A percentile compares a stretch with the other conserved stretches of the same genome.
phyloP scores from a whole-genome alignment of 768 basidiomycete species.

The Lactarius sanguifluus region DNA sequence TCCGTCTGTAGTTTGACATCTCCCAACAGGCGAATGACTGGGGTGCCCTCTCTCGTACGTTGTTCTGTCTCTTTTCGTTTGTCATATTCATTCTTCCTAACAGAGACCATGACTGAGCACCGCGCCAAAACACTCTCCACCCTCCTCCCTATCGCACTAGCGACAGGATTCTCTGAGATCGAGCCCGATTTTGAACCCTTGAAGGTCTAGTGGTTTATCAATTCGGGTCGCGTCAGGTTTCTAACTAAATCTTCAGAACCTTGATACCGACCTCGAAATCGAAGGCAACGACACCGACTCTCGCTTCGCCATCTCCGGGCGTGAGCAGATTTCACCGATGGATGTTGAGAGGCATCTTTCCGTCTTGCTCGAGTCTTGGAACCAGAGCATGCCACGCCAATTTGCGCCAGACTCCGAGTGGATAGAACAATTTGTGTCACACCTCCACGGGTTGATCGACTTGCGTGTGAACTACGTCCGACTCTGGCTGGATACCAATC shows the following conservation, averaged over 20 bases:
- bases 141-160: conserved; percentile 49
- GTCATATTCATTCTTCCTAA: not conserved
- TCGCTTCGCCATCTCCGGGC: conserved; percentile 38
- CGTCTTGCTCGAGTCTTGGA: conserved; percentile 37
- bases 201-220: conserved; percentile 40
- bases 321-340: conserved; percentile 25
- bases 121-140: conserved; percentile 40
- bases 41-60: conserved; percentile 61
- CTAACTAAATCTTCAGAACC: conserved; percentile 40
- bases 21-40: conserved; percentile 56
- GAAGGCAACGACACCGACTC: conserved; percentile 40
- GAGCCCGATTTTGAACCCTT: conserved; percentile 49
- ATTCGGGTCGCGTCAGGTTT: fast-evolving
- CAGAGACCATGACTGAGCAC: conserved; percentile 51
- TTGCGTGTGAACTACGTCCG: conserved; percentile 48
- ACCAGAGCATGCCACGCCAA: conserved; percentile 36
- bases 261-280: conserved; percentile 49
- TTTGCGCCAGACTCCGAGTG: conserved; percentile 43
- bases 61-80: not conserved
- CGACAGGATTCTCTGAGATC: conserved; percentile 47
- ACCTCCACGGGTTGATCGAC: conserved; percentile 44
- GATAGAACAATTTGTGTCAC: conserved; percentile 39
- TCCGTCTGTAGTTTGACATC: not conserved
- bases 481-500: conserved; percentile 52
- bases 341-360: conserved; percentile 34